Evolutionary conservation across 352 stramenopile species (phyloP), one percentile per base, ranked within the genome.

Genomic region (Plasmopara halstedii): DNA sequence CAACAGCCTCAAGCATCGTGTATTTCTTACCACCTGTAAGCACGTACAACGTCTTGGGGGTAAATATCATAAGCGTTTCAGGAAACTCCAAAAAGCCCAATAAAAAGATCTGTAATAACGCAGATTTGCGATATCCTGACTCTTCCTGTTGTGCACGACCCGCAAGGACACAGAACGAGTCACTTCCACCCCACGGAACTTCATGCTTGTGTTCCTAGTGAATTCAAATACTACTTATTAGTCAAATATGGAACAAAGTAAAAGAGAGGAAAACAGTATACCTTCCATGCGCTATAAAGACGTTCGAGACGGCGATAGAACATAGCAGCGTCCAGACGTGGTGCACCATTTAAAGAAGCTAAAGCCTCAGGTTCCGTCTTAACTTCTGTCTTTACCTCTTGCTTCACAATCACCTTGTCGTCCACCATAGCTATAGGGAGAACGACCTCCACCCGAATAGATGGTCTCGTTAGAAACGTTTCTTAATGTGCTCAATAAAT

Each of bases 61-160:
- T 93, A 52, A 97, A 95, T 31, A 97, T 54, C 72, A 96, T 94
- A 27, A 96, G 67, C 20, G 87, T 96, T 63, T 96, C 86, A 2
- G 88, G 77, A 66, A 97, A 96, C 70, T 97, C 88, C 29, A 94
- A 63, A 55, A 89, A 95, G 6, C 83, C 85, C 15, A 97, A 70
- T 33, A 97, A 51, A 49, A 93, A 97, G 56, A 95, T 86, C 70
- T 97, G 86, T 35, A 95, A 46, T 52, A 90, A 77, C 11, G 78
- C 71, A 27, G 85, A 95, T 68, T 95, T 95, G 54, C 81, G 82
- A 54, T 96, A 95, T 18, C 80, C 81, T 6, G 80, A 90, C 44
- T 91, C 80, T 41, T 96, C 82, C 37, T 74, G 67, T 42, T 94
- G 80, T 37, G 80, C 72, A 43, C 83, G 83, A 14, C 83, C 83